These are phyloP conservation scores for Cladophialophora carrionii DNA, from an alignment of 2,329 filamentous ascomycete species.

Conservation along the genomic window DNA sequence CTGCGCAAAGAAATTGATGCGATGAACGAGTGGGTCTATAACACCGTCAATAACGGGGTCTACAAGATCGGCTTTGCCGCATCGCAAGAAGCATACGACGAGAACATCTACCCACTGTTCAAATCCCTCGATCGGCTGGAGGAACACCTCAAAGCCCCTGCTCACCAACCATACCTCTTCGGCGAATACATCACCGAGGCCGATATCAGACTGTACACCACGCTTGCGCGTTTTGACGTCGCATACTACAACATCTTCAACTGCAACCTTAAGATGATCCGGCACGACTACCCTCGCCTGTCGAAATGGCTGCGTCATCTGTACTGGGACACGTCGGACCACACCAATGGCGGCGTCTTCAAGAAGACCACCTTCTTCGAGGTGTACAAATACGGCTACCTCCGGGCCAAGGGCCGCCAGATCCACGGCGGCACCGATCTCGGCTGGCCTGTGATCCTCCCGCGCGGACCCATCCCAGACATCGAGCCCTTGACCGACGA, in stretches of 20 bases:
- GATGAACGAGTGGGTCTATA: constrained; percentile 76
- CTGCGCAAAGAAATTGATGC: constrained; percentile 70
- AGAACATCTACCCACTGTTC: constrained; percentile 70
- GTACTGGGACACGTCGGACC: constrained; percentile 52
- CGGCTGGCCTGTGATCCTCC: constrained; percentile 29
- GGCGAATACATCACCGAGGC: constrained; percentile 75
- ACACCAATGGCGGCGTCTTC: constrained; percentile 50
- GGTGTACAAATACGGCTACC: constrained; percentile 39
- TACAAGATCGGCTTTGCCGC: constrained; percentile 73
- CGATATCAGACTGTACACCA: constrained; percentile 72
- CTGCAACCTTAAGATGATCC: constrained; percentile 66
- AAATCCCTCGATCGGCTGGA: constrained; percentile 73
- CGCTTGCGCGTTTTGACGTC: constrained; percentile 68
- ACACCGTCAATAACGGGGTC: constrained; percentile 59
- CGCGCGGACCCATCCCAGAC: constrained; percentile 35
- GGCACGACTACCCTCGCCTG: constrained; percentile 60
- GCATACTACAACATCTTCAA: constrained; percentile 84
- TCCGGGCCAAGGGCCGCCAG: constrained; percentile 31
- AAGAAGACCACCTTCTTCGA: constrained; percentile 52
- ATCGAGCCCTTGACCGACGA: constrained; percentile 37
- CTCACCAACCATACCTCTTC: constrained; percentile 68
- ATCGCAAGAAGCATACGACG: constrained; percentile 75
- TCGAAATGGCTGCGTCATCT: constrained; percentile 53
- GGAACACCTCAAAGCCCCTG: constrained; percentile 60
- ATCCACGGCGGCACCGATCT: constrained; percentile 23